Evolutionary conservation across 805 yeast species (phyloP).

Genomic region (Naumovozyma dairenensis): DNA sequence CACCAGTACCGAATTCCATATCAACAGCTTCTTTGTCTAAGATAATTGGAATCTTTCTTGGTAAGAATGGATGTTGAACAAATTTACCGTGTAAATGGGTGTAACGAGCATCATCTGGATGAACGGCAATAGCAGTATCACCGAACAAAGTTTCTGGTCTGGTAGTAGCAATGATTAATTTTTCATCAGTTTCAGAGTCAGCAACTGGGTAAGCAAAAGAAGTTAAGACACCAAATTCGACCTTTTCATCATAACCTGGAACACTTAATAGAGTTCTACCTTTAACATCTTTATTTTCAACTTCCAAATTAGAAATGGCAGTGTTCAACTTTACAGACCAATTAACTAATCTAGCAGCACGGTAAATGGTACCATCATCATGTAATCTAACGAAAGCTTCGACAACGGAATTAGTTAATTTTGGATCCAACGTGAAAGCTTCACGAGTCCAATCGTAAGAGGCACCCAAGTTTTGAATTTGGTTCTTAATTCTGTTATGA

Average conservation of each 20-base stretch:
- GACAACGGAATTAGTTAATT: slow-evolving; percentile 64
- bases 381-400: slow-evolving; percentile 88
- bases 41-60: slow-evolving; percentile 76
- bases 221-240: slow-evolving; percentile 96
- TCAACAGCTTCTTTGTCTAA: slow-evolving; percentile 92
- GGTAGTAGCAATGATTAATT: slow-evolving; percentile 87
- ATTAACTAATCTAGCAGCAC: slow-evolving; percentile 87
- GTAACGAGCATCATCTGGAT: slow-evolving; percentile 90
- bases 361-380: slow-evolving; percentile 91
- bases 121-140: slow-evolving; percentile 96
- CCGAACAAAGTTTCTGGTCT: slow-evolving; percentile 98
- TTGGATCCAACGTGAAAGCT: slow-evolving; percentile 83
- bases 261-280: slow-evolving; percentile 75
- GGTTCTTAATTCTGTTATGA: slow-evolving; percentile 75
- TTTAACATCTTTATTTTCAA: slow-evolving; percentile 79
- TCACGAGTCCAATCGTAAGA: slow-evolving; percentile 95
- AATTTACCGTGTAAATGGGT: slow-evolving; percentile 90
- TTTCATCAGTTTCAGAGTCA: slow-evolving; percentile 59
- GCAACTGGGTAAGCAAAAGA: slow-evolving; percentile 87
- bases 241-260: slow-evolving; percentile 82
- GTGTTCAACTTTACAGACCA: slow-evolving; percentile 95
- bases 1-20: slow-evolving; percentile 99
- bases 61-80: slow-evolving; percentile 82
- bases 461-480: slow-evolving; percentile 82
- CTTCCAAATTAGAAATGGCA: slow-evolving; percentile 92